phyloP scores from a whole-genome alignment of 2,329 filamentous ascomycete species.

The Cercospora citrullina region DNA sequence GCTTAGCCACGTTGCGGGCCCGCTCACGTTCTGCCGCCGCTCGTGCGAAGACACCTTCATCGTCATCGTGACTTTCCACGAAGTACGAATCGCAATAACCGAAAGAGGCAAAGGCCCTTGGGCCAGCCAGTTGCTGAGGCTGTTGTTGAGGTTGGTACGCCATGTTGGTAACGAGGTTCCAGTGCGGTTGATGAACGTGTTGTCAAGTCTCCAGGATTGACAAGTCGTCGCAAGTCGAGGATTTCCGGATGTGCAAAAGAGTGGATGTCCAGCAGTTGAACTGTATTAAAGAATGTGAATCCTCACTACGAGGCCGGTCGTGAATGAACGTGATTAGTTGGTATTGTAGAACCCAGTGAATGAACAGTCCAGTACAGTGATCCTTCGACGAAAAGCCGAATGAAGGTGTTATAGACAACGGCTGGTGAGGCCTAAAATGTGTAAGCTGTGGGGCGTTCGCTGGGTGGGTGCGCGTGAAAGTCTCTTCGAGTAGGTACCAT shows the following conservation, averaged over 20 bases:
- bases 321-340: conserved; percentile 62
- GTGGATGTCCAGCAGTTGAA: conserved; percentile 43
- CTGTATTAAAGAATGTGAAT: conserved; percentile 54
- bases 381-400: conserved; percentile 30
- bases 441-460: conserved; percentile 26
- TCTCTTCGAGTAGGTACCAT: conserved; percentile 2
- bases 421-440: conserved; percentile 39
- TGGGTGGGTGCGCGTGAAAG: neutral
- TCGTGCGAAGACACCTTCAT: conserved; percentile 53
- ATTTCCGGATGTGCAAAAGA: conserved; percentile 42
- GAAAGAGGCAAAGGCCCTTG: conserved; percentile 54
- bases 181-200: conserved; percentile 41
- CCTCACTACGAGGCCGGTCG: conserved; percentile 44
- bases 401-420: conserved; percentile 40
- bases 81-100: conserved; percentile 70
- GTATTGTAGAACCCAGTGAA: conserved; percentile 48
- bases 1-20: conserved; percentile 73
- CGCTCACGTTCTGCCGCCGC: conserved; percentile 72
- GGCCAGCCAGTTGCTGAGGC: conserved; percentile 23
- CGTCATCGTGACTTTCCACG: conserved; percentile 60
- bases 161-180: conserved; percentile 49
- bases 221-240: conserved; percentile 34
- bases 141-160: conserved; percentile 48
- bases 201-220: conserved; percentile 52
- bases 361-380: conserved; percentile 40